A percentile compares a stretch with the other conserved stretches of the same genome.
These are phyloP conservation scores for Escallonia rubra DNA, from an alignment of 129 eudicot genomes.

Conservation along the genomic window DNA sequence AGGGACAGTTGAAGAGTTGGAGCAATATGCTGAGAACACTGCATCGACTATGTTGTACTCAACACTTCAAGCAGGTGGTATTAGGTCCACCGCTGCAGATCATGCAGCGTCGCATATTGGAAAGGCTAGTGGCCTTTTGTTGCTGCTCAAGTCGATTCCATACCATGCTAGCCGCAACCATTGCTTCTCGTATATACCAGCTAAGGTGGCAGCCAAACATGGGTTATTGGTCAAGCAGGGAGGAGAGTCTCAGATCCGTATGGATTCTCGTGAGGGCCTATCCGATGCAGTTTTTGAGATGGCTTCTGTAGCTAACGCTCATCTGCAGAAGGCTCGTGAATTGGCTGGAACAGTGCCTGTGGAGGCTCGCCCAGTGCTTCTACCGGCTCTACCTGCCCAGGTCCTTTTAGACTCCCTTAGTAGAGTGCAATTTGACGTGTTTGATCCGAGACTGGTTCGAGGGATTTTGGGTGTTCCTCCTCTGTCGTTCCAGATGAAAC, in stretches of 20 bases:
- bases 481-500: constrained; percentile 70
- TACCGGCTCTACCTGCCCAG: constrained; percentile 80
- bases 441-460: constrained; percentile 56
- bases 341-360: constrained; percentile 69
- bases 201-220: constrained; percentile 67
- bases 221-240: constrained; percentile 58
- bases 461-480: constrained; percentile 80
- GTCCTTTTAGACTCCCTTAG: constrained; percentile 57
- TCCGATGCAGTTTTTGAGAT: constrained; percentile 74
- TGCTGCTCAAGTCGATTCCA: constrained; percentile 79
- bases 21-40: constrained; percentile 82
- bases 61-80: constrained; percentile 87
- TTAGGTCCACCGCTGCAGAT: constrained; percentile 77
- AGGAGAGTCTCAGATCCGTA: constrained; percentile 46
- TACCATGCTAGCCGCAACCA: constrained; percentile 70
- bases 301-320: constrained; percentile 86
- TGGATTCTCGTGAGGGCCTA: constrained; percentile 66
- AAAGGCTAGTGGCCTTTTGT: constrained; percentile 80
- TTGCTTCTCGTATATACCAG: constrained; percentile 67
- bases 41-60: constrained; percentile 76
- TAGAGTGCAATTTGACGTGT: constrained; percentile 75
- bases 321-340: constrained; percentile 67
- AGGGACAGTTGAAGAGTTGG: constrained; percentile 62
- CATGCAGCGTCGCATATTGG: constrained; percentile 99
- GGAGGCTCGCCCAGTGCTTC: constrained; percentile 70